A percentile compares a stretch with the other conserved stretches of the same genome.
phyloP scores from a whole-genome alignment of 352 stramenopile genomes.

The Globisporangium polare region DNA sequence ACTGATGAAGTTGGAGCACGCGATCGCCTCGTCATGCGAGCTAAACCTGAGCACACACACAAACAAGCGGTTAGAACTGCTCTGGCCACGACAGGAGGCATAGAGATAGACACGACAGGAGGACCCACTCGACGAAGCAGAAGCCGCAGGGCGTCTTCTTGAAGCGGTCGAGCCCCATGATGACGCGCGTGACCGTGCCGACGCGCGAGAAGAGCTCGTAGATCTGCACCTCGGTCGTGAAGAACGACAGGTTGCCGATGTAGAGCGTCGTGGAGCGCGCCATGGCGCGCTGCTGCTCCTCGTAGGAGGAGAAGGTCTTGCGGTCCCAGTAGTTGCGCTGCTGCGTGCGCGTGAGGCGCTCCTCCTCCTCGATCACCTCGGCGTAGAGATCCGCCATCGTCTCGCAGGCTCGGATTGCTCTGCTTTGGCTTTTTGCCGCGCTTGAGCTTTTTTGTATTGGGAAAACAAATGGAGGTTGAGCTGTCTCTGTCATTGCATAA shows the following conservation, averaged over 20 bases:
- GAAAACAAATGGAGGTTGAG: not conserved
- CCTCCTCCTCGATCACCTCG: constrained; percentile 45
- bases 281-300: constrained; percentile 93
- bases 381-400: constrained; percentile 56
- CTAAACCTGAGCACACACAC: constrained; percentile 38
- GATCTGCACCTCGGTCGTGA: constrained; percentile 94
- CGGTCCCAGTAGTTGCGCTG: constrained; percentile 94
- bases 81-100: not conserved
- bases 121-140: constrained; percentile 95
- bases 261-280: constrained; percentile 92
- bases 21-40: constrained; percentile 62
- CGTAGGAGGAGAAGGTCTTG: constrained; percentile 90
- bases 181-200: constrained; percentile 89
- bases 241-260: constrained; percentile 97
- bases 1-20: constrained; percentile 79
- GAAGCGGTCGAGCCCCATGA: constrained; percentile 95
- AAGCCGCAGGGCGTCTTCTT: constrained; percentile 97
- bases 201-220: constrained; percentile 93
- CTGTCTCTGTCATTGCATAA: not conserved
- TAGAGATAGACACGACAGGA: not conserved
- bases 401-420: too few relatives aligned
- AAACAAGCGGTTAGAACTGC: not conserved
- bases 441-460: not conserved
- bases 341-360: constrained; percentile 51
- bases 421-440: not conserved